phyloP scores from a whole-genome alignment of 2,329 filamentous ascomycete species.

The Talaromyces sp. region DNA sequence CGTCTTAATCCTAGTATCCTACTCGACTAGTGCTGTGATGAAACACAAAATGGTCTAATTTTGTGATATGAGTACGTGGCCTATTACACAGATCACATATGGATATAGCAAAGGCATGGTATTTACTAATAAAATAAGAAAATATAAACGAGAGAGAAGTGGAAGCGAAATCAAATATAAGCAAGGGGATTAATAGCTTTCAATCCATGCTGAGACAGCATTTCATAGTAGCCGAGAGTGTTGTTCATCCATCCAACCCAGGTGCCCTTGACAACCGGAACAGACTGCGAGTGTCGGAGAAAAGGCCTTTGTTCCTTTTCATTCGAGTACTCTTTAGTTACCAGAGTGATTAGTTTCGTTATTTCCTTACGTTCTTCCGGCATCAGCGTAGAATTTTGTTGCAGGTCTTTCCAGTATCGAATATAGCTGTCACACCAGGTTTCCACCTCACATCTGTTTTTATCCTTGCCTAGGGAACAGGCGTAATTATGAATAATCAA shows the following conservation, averaged over 20 bases:
- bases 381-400: background rate
- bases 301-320: background rate
- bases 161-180: background rate
- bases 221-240: background rate
- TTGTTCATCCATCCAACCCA: background rate
- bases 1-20: too few relatives aligned
- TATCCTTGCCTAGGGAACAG: background rate
- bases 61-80: background rate
- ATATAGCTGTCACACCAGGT: background rate
- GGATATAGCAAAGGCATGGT: background rate
- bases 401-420: background rate
- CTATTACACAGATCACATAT: background rate
- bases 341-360: background rate
- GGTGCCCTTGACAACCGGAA: background rate
- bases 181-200: background rate
- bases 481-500: background rate
- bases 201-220: background rate
- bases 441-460: background rate
- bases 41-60: too few relatives aligned
- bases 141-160: background rate
- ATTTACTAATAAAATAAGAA: background rate
- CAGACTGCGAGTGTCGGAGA: background rate
- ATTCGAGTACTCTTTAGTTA: background rate
- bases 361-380: background rate
- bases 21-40: too few relatives aligned